A percentile compares a stretch with the other conserved stretches of the same genome.
Evolutionary conservation across 805 yeast species (phyloP).

Genomic region (Kuraishia molischiana): DNA sequence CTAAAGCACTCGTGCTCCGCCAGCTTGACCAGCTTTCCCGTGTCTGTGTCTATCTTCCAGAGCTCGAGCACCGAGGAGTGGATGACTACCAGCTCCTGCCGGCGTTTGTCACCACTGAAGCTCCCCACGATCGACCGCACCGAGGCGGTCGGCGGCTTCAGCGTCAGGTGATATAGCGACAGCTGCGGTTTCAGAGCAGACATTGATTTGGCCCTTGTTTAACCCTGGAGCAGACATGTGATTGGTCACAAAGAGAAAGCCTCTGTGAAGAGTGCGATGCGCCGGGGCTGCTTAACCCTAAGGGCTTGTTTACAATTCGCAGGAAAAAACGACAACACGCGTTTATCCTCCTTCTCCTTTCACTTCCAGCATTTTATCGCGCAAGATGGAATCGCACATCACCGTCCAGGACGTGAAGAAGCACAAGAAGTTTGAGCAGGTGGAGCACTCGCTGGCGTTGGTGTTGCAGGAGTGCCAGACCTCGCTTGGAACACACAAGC

Average conservation of each 20-base stretch:
- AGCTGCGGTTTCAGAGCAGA: constrained; percentile 21
- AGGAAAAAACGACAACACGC: too few species aligned
- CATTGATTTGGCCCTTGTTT: too few species aligned
- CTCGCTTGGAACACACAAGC: constrained; percentile 67
- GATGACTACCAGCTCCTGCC: constrained; percentile 56
- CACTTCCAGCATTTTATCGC: neutral
- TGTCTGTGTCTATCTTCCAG: constrained; percentile 38
- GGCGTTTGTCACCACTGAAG: constrained; percentile 43
- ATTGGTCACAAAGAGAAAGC: too few species aligned
- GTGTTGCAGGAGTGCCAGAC: constrained; percentile 76
- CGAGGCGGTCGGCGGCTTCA: constrained; percentile 49
- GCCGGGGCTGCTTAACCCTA: too few species aligned
- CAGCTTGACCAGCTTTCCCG: constrained; percentile 42
- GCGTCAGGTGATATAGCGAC: constrained; percentile 59
- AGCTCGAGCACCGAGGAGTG: constrained; percentile 45
- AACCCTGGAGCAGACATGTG: too few species aligned
- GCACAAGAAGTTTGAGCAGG: constrained; percentile 14
- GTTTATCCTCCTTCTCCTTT: neutral
- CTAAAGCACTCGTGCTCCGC: constrained; percentile 44
- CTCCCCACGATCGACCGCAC: constrained; percentile 54
- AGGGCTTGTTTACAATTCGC: too few species aligned
- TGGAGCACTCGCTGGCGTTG: constrained; percentile 43
- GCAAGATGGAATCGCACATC: neutral
- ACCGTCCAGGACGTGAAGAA: neutral
- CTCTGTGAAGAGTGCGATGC: too few species aligned